phyloP scores from a whole-genome alignment of 2,329 filamentous ascomycete species.

The Microsporum canis region DNA sequence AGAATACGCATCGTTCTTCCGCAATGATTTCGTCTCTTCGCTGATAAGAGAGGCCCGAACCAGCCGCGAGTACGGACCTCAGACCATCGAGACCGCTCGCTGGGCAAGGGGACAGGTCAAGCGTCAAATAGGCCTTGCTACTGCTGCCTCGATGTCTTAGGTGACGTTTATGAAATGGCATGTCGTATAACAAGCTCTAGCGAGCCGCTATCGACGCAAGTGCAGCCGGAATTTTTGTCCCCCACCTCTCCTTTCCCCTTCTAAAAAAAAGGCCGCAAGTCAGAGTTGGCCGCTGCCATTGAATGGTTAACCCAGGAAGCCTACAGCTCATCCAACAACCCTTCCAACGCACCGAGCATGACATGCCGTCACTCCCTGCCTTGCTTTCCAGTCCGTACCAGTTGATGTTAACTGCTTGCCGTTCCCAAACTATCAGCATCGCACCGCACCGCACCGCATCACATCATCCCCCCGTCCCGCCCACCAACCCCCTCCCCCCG shows the following conservation, averaged over 20 bases:
- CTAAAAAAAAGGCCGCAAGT: not conserved
- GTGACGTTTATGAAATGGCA: not conserved
- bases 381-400: not conserved
- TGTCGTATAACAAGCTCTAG: not conserved
- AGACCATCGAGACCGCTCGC: conserved; percentile 86
- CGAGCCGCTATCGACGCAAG: not conserved
- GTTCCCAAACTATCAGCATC: not conserved
- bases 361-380: not conserved
- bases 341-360: not conserved
- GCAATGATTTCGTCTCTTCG: conserved; percentile 75
- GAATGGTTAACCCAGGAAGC: not conserved
- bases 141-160: conserved; percentile 31
- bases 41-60: conserved; percentile 87
- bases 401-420: not conserved
- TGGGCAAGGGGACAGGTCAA: conserved; percentile 98
- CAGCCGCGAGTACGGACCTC: conserved; percentile 72
- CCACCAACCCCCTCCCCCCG: not conserved
- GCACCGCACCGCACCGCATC: not conserved
- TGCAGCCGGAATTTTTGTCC: not conserved
- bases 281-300: not conserved
- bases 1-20: conserved; percentile 73
- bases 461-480: not conserved
- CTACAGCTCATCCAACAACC: not conserved
- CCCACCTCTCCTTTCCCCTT: not conserved
- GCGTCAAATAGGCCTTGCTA: conserved; percentile 50